Percentiles rank a stretch among this genome's conserved stretches.
These are phyloP conservation scores for Chalaropsis thielavioides DNA, from an alignment of 2,329 filamentous ascomycete species.

Conservation along the genomic window DNA sequence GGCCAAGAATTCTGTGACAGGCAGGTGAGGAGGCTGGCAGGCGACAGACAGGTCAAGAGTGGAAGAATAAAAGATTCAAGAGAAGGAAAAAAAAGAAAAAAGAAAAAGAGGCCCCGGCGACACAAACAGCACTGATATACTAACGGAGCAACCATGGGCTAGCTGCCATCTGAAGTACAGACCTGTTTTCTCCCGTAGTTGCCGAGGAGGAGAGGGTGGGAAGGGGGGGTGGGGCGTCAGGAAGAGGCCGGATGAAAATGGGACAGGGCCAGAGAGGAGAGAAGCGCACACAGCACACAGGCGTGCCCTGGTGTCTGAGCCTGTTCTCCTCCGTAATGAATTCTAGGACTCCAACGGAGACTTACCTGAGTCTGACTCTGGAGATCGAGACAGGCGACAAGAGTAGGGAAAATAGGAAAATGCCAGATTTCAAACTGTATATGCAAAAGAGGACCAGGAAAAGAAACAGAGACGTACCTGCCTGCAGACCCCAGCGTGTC, in stretches of 20 bases:
- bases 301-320: not conserved
- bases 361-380: conserved; percentile 2
- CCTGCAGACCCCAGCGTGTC: too few relatives aligned
- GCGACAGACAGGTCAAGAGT: not conserved
- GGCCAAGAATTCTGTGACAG: not conserved
- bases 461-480: not conserved
- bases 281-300: not conserved
- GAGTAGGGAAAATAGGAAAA: conserved; percentile 3
- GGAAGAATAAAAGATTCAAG: not conserved
- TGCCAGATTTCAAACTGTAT: not conserved
- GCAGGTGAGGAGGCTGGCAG: not conserved
- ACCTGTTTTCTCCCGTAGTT: not conserved
- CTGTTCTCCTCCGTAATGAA: not conserved
- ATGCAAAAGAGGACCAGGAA: not conserved
- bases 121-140: conserved; percentile 1
- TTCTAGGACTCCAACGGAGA: not conserved
- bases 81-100: not conserved
- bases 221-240: not conserved
- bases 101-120: not conserved
- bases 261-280: not conserved
- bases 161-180: not conserved
- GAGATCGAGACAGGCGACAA: conserved; percentile 5
- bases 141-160: not conserved
- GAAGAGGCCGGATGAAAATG: not conserved
- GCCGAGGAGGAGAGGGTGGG: not conserved